Evolutionary conservation across 2,329 filamentous ascomycete species (phyloP), one percentile per base, ranked within the genome.

Genomic region (Westerdykella aurantiaca): DNA sequence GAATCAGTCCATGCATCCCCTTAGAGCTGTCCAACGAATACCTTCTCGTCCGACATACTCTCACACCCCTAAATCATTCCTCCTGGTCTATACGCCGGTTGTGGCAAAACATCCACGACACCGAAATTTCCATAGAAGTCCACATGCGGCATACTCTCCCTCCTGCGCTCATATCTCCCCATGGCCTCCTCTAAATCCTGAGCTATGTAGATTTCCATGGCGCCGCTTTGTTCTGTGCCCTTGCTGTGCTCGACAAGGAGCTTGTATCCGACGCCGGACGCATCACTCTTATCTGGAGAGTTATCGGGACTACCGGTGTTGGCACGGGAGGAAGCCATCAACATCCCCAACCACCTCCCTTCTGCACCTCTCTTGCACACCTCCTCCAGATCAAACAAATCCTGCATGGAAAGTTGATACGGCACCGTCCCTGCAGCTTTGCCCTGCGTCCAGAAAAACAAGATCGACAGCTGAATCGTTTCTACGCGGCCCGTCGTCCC

Each of bases 101-200:
- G 60, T 14, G 63, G 63, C 37, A 66, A 44, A 2, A 59, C 58
- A 51, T 65, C 63, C 10, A 54, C 54, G 16, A 66, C 61, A 1
- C 54, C 59, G 50, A 61, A 66, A 40, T 65, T 58, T 2, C 63
- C 63, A 40, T 64, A 66, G 41, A 63, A 66, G 42, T 66, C 63
- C 14, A 65, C 50, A 43, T 54, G 61, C 25, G 25, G 9, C n/a
- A 18, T 35, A 33, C 61, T 64, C 39, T 57, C 54, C 41, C 61
- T 44, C 21, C 55, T 45, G 3, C 18, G 6, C 17, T 16, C 33
- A 12, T 9, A 29, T 43, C 35, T 35, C 23, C 47, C 48, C 63
- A 66, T 67, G 1, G 60, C 59, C 39, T 60, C 54, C 29, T 63
- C 62, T 34, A 66, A 31, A 43, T 64, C 56, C 31, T 53, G 50